These are phyloP conservation scores for Claviceps humidiphila DNA, from an alignment of 2,329 filamentous ascomycete genomes.

Conservation along the genomic window DNA sequence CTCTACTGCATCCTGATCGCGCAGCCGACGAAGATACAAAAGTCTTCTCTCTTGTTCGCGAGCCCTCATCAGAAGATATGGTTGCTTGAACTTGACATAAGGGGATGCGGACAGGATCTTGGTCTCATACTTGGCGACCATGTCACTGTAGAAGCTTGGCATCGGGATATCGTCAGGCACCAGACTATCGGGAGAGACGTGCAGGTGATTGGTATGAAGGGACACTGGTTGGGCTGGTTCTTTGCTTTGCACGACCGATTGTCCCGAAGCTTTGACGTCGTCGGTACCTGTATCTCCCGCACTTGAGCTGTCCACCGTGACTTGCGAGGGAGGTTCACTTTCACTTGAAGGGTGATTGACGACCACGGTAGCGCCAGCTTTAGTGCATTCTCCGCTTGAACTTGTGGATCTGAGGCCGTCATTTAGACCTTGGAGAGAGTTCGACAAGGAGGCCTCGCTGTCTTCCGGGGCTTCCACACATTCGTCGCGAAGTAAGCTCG, in stretches of 20 bases:
- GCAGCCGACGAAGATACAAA: slow-evolving; percentile 66
- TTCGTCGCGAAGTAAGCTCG: slow-evolving; percentile 84
- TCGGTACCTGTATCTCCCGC: slow-evolving; percentile 13
- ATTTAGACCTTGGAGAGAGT: slow-evolving; percentile 25
- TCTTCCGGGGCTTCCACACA: slow-evolving; percentile 69
- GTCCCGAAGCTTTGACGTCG: slow-evolving; percentile 16
- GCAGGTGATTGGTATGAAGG: slow-evolving; percentile 31
- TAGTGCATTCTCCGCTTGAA: slow-evolving; percentile 17
- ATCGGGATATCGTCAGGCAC: slow-evolving; percentile 69
- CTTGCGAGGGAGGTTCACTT: slow-evolving; percentile 23
- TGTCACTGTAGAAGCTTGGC: slow-evolving; percentile 87
- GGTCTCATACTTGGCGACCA: slow-evolving; percentile 85
- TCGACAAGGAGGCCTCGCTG: slow-evolving; percentile 30
- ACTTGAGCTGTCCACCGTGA: slow-evolving; percentile 17
- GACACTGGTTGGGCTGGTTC: slow-evolving; percentile 19
- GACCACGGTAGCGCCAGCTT: slow-evolving; percentile 18
- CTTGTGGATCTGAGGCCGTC: slow-evolving; percentile 25
- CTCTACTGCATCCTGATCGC: slow-evolving; percentile 58
- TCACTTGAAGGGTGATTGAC: slow-evolving; percentile 24
- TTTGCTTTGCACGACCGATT: slow-evolving; percentile 11
- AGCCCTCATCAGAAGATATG: slow-evolving; percentile 83
- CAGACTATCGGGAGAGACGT: slow-evolving; percentile 36
- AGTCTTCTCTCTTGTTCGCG: slow-evolving; percentile 81
- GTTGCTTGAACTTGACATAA: slow-evolving; percentile 89
- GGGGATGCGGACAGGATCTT: slow-evolving; percentile 90